Evolutionary conservation across 306 rosid genomes (phyloP), one percentile per base, ranked within the genome.

Genomic region (Lupinus albus): DNA sequence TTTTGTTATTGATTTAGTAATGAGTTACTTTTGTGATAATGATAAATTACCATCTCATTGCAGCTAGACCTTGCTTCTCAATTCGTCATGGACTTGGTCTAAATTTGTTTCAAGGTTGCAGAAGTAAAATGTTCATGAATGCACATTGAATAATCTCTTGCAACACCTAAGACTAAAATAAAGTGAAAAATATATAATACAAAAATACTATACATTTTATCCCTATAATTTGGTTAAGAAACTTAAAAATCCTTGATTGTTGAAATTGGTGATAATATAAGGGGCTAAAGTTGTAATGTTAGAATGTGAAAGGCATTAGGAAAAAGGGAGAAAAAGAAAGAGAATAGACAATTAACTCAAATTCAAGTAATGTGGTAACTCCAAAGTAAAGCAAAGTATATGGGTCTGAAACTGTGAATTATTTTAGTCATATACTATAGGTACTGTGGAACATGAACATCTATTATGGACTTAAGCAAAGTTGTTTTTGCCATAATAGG

Each of bases 401-500:
- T 25, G 35, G 42, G 13, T 44, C 8, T 25, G 30, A n/a, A n/a
- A n/a, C n/a, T 28, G 33, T 49, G 28, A 32, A 59, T 44, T 50
- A 42, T 71, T 20, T 38, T 16, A 11, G 32, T 56, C 52, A 50
- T 52, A 8, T 56, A 18, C 20, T 25, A 11, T 32, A 7, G 9
- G 38, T 8, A 3, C 36, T 46, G 68, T 70, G 65, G 67, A 80
- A 46, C 28, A 18, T 48, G 13, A 35, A 28, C 30, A 64, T 7
- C 36, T 33, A 39, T 44, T 13, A 81, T 89, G 94, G 72, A 57
- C 15, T 14, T 61, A 2, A 35, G 72, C 28, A 61, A 56, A 8
- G 48, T 81, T 1, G 11, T 78, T 48, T 83, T 76, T 1, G 54
- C 80, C 39, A 8, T 80, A 30, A 72, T 87, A 11, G 93, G 96